Base-by-base conservation (phyloP, 129 eudicot genomes). In the Calendula officinalis region DNA sequence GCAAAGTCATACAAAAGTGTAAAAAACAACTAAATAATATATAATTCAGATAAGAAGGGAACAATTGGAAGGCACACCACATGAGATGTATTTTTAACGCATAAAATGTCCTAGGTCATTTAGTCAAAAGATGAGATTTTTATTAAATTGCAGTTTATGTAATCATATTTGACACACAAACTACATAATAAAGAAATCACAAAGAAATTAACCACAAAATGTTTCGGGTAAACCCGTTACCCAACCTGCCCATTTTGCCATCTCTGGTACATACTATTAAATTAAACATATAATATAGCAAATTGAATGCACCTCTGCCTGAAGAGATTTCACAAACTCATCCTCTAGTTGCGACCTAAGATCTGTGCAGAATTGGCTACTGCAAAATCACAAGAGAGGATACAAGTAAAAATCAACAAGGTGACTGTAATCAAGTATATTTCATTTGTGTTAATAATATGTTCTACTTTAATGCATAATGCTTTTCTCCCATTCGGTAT, bases 241-340 rank as follows among this genome's bases (percentile, higher is more conserved):
- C 65, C 32, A 15, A 2, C 11, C 9, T 0, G 8, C 16, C 30
- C 32, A 56, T 35, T 36, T 56, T 56, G 17, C 27, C 51, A 38
- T 44, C 9, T 12, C n/a, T 39, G 48, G 4, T 10, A 47, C 40
- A 70, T 60, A 35, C 42, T 36, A 43, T n/a, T 57, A 34, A 49
- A 43, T n/a, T 57, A 34, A 49, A 66, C 4, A 14, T 34, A 16
- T 11, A 56, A 56, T 55, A 46, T 42, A 72, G 38, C 9, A 60
- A 16, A 63, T 5, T 50, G 13, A 66, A 54, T 33, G 22, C 61
- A 85, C 96, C 99, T 92, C 96, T 5, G 77, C 69, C 63, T 85
- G 95, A 62, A 92, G 83, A 67, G 91, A 70, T 60, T 78, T 81
- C 78, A 74, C 68, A 57, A 92, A 92, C 65, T 92, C 99, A 73